Conservation (phyloP, 306 rosid species). For the Castanea crenata region DNA sequence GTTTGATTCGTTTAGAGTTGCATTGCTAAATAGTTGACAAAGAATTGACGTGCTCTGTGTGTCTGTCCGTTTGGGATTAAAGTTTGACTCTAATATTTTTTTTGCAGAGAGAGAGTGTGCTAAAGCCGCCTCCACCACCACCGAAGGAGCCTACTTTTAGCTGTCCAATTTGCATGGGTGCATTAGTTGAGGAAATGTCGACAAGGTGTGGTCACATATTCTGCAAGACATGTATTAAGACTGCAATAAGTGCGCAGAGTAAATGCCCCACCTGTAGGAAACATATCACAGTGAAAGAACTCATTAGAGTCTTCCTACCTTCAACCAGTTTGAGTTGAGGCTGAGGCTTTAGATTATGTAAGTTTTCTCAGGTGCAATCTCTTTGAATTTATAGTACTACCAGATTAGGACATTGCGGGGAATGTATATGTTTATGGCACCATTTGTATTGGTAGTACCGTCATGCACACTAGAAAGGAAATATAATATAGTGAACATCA, state of each 20-base stretch:
- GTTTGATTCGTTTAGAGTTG: background rate
- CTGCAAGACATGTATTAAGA: slow-evolving; percentile 64
- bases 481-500: background rate
- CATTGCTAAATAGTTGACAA: background rate
- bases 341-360: slow-evolving; percentile 38
- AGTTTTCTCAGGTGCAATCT: slow-evolving; percentile 12
- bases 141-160: slow-evolving; percentile 63
- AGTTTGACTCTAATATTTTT: slow-evolving; percentile 13
- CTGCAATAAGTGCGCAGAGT: slow-evolving; percentile 39
- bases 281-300: slow-evolving; percentile 50
- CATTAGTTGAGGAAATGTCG: slow-evolving; percentile 59
- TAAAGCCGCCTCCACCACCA: slow-evolving; percentile 41
- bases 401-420: too few species aligned
- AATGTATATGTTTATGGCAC: background rate
- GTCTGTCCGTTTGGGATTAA: background rate
- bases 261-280: slow-evolving; percentile 89
- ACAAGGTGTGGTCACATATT: slow-evolving; percentile 95
- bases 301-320: slow-evolving; percentile 78
- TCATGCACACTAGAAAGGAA: background rate
- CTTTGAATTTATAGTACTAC: background rate
- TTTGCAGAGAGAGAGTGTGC: slow-evolving; percentile 43
- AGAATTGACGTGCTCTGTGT: background rate
- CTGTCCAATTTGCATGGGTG: slow-evolving; percentile 80
- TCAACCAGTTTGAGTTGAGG: slow-evolving; percentile 32
- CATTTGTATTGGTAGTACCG: background rate